phyloP scores from a whole-genome alignment of 1,284 basidiomycete genomes.

The Moesziomyces sp. region DNA sequence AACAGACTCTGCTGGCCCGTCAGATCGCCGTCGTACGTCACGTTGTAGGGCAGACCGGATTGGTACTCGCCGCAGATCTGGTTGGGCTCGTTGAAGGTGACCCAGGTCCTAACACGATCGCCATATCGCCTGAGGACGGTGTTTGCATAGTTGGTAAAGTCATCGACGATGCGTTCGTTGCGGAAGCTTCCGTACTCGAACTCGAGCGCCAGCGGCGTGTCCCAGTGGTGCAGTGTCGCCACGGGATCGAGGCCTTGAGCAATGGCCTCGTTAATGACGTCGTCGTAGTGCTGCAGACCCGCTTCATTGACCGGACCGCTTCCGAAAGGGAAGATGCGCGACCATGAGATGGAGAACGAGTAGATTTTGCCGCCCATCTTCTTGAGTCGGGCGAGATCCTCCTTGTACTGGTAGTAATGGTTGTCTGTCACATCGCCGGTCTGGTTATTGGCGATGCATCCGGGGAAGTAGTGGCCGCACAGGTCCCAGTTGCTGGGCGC shows the following conservation, averaged over 20 bases:
- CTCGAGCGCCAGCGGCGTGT: conserved; percentile 31
- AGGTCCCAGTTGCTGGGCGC: conserved; percentile 30
- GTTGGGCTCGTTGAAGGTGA: too few species aligned
- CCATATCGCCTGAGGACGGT: not conserved
- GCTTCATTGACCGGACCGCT: too few species aligned
- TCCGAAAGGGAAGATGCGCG: conserved; percentile 31
- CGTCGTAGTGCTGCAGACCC: too few species aligned
- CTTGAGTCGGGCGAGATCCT: conserved; percentile 42
- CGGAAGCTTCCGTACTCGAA: conserved; percentile 36
- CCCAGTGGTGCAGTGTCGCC: conserved; percentile 24
- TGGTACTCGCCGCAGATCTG: too few species aligned
- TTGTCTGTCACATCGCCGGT: conserved; percentile 46
- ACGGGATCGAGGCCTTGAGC: too few species aligned
- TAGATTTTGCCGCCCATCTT: conserved; percentile 48
- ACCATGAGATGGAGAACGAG: conserved; percentile 49
- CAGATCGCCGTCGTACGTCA: too few species aligned
- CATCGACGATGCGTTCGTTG: conserved; percentile 29
- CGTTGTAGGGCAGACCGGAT: too few species aligned
- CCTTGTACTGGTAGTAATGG: conserved; percentile 39
- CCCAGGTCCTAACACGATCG: too few species aligned
- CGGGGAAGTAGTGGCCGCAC: conserved; percentile 14
- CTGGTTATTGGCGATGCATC: conserved; percentile 16
- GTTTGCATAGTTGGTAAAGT: conserved; percentile 39
- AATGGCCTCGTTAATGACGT: too few species aligned
- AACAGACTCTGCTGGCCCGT: conserved; percentile 7